Conservation (phyloP, 192 early-diverging fungal species). For the Haplosporangium gracile region DNA sequence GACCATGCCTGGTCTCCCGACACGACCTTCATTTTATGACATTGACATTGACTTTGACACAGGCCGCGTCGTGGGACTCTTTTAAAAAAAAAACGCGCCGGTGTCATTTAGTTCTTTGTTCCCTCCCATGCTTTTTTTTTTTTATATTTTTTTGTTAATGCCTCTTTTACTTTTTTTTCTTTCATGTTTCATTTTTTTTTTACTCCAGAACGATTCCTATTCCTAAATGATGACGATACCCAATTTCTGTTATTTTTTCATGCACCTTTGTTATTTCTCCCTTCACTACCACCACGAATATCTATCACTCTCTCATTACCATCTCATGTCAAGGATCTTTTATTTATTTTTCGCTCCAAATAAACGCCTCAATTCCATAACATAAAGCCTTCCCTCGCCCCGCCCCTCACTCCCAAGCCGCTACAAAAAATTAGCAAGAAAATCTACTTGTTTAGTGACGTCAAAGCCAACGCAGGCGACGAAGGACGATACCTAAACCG, state of each 20-base stretch:
- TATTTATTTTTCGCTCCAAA: neutral
- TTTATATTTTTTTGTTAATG: neutral
- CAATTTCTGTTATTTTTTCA: neutral
- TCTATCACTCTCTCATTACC: neutral
- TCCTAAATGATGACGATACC: neutral
- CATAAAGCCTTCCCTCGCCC: neutral
- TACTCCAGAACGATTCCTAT: too few species aligned
- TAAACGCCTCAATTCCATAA: neutral
- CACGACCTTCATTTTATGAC: conserved; percentile 95
- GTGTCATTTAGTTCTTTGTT: neutral
- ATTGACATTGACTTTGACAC: conserved; percentile 92
- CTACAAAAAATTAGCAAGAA: too few species aligned
- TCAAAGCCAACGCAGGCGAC: too few species aligned
- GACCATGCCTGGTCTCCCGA: conserved; percentile 98
- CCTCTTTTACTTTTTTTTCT: neutral
- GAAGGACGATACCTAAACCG: too few species aligned
- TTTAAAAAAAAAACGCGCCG: conserved; percentile 62
- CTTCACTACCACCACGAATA: neutral
- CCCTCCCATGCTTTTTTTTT: neutral
- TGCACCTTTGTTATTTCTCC: neutral
- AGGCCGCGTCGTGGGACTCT: conserved; percentile 87
- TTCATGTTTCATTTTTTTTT: neutral
- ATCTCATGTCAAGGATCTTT: neutral
- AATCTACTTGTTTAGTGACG: too few species aligned
- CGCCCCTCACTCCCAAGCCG: too few species aligned